Evolutionary conservation across 768 basidiomycete genomes (phyloP).

Genomic region (Aureoboletus auriporus): DNA sequence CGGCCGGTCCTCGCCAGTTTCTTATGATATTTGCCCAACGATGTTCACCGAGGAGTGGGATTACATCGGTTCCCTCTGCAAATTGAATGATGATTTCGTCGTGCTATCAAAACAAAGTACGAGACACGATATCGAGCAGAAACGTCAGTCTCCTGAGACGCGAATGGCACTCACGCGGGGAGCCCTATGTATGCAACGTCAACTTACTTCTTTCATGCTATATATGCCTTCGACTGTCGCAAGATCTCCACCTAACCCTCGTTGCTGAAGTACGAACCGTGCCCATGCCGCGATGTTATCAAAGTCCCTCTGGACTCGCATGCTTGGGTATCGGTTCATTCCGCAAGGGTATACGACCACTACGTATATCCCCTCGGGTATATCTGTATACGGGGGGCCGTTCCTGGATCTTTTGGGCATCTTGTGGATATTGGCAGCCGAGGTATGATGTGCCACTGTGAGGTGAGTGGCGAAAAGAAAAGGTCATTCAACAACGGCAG

Average conservation of each 20-base stretch:
- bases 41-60: slow-evolving; percentile 28
- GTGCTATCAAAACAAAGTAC: slow-evolving; percentile 13
- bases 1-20: slow-evolving; percentile 7
- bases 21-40: slow-evolving; percentile 15
- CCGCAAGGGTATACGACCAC: slow-evolving; percentile 26
- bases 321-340: slow-evolving; percentile 1
- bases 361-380: slow-evolving; percentile 19
- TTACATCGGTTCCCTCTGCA: slow-evolving; percentile 16
- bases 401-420: slow-evolving; percentile 22
- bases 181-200: not conserved
- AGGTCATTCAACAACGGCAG: not conserved
- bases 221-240: slow-evolving; percentile 23
- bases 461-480: slow-evolving; percentile 1
- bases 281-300: slow-evolving; percentile 25
- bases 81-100: slow-evolving; percentile 29
- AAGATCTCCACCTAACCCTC: slow-evolving; percentile 10
- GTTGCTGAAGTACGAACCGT: slow-evolving; percentile 18
- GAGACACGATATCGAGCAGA: not conserved
- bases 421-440: not conserved
- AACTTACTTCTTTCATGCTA: slow-evolving; percentile 30
- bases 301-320: slow-evolving; percentile 14
- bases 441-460: too few species aligned
- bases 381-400: slow-evolving; percentile 26
- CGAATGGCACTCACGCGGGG: not conserved
- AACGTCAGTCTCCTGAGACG: not conserved